Conservation (phyloP, 2,329 filamentous ascomycete genomes). For the Cordyceps farinosa region DNA sequence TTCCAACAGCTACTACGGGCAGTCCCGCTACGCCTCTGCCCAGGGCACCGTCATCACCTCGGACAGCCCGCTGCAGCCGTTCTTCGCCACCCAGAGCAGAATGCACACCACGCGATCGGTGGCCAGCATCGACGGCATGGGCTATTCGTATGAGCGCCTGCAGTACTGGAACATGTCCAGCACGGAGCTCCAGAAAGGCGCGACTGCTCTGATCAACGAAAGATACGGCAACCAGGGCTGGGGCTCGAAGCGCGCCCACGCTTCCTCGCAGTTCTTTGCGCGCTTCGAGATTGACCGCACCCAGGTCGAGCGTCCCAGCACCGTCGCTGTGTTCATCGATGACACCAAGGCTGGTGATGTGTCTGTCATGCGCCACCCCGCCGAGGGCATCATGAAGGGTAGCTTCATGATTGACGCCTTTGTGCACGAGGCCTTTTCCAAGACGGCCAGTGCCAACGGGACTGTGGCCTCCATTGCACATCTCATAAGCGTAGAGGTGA, state of each 20-base stretch:
- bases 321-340: conserved; percentile 21
- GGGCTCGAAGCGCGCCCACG: neutral
- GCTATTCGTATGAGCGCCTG: conserved; percentile 24
- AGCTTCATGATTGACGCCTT: conserved; percentile 47
- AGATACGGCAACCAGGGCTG: conserved; percentile 15
- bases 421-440: conserved; percentile 53
- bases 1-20: conserved; percentile 24
- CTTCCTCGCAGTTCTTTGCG: conserved; percentile 18
- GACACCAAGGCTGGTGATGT: conserved; percentile 21
- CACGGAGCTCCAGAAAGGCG: conserved; percentile 15
- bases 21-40: conserved; percentile 32
- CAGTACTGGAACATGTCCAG: conserved; percentile 19
- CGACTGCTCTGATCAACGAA: conserved; percentile 21
- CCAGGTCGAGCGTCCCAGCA: conserved; percentile 22
- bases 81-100: conserved; percentile 32
- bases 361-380: conserved; percentile 21
- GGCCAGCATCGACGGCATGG: conserved; percentile 20
- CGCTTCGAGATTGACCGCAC: conserved; percentile 20
- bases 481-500: neutral
- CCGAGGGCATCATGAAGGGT: conserved; percentile 17
- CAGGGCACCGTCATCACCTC: conserved; percentile 32
- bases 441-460: neutral
- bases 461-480: neutral
- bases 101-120: conserved; percentile 34
- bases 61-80: conserved; percentile 40